These are phyloP conservation scores for Stereum hirsutum DNA, from an alignment of 1,284 basidiomycete genomes.

Conservation along the genomic window DNA sequence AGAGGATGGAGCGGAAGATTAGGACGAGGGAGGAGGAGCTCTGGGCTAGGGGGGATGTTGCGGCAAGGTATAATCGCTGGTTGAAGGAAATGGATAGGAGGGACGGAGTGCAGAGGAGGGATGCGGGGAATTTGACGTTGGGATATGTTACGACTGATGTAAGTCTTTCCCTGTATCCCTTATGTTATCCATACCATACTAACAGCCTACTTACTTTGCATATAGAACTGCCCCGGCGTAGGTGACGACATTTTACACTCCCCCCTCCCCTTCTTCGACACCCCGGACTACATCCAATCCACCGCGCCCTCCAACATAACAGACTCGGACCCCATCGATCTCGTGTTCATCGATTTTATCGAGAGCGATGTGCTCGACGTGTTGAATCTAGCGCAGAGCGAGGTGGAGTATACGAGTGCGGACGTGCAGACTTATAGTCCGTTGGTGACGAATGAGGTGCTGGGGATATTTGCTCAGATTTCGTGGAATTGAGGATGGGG, in stretches of 20 bases:
- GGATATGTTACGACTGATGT: constrained; percentile 74
- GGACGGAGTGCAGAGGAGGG: constrained; percentile 24
- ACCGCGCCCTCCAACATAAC: constrained; percentile 35
- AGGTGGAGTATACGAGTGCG: constrained; percentile 35
- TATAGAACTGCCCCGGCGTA: constrained; percentile 57
- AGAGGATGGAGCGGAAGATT: constrained; percentile 43
- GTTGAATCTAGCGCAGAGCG: constrained; percentile 46
- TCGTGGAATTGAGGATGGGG: constrained; percentile 54
- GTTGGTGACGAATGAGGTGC: constrained; percentile 35
- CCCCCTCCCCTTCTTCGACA: constrained; percentile 43
- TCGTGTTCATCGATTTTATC: constrained; percentile 67
- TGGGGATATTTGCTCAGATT: constrained; percentile 53
- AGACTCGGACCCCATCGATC: constrained; percentile 44
- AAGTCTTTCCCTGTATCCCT: constrained; percentile 16
- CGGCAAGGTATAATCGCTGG: constrained; percentile 42
- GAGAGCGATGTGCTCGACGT: constrained; percentile 38
- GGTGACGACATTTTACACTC: constrained; percentile 62
- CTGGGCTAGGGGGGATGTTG: constrained; percentile 44
- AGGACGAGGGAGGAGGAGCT: constrained; percentile 31
- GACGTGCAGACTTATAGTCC: constrained; percentile 47
- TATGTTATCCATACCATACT: neutral
- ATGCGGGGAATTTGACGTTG: constrained; percentile 40
- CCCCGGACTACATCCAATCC: constrained; percentile 54
- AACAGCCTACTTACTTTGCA: neutral
- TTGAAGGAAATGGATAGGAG: constrained; percentile 42